Evolutionary conservation across 2,329 filamentous ascomycete genomes (phyloP), one percentile per base, ranked within the genome.

Genomic region (Arthroderma sp.): DNA sequence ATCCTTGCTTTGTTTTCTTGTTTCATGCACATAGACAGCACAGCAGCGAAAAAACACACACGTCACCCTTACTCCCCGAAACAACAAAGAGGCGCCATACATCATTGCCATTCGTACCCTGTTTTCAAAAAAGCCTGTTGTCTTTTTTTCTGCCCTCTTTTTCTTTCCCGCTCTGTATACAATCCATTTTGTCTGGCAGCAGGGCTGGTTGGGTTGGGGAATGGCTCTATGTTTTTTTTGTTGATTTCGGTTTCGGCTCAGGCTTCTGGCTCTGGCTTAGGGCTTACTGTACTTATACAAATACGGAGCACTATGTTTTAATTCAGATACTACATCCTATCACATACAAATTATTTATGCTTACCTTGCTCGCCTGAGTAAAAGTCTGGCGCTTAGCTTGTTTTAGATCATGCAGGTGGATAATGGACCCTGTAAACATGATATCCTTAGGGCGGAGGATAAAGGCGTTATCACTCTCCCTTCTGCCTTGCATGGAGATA

Each of bases 141-240:
- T 49, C 13, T 23, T n/a, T 13, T n/a, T 15, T 33, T 51, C 43
- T 28, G 23, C 19, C 23, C n/a, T 33, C 2, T 33, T 33, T 51
- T 31, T 49, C 21, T 21, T 49, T 31, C 17, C 25, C 25, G 7
- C 28, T 25, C 39, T 43, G 39, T 51, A 31, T 33, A 51, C 47
- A 51, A 51, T 51, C 47, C 47, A 31, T 51, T 51, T 31, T 51
- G 41, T 47, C 41, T 33, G 47, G 47, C 47, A 33, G 47, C 47
- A 51, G 47, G 41, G 41, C 41, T 47, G 41, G 47, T 17, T 51
- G 47, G 47, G 47, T 19, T 31, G 13, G 23, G 23, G 25, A 51
- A 51, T 51, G 47, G 47, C 47, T 51, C 28, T 33, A 33, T 11
- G 41, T 44, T 15, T 23, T 41, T 41, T 17, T 49, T 49, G 25